These are phyloP conservation scores for Candida lessepsii DNA, from an alignment of 805 yeast species.

Conservation along the genomic window DNA sequence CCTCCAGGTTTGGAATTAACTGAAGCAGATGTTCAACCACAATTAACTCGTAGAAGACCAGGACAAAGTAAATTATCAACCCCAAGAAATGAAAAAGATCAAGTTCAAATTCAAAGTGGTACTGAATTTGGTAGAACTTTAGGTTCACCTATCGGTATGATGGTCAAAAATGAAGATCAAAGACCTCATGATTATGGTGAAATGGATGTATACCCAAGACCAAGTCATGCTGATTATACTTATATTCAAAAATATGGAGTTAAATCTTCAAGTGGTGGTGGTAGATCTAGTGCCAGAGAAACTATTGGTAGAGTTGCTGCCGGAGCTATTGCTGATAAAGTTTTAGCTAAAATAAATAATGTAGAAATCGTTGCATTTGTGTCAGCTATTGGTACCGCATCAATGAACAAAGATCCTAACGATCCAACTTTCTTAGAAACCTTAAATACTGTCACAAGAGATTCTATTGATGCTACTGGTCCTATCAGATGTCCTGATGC, in stretches of 20 bases:
- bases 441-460: slow-evolving; percentile 78
- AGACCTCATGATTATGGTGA: slow-evolving; percentile 95
- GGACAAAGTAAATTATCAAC: slow-evolving; percentile 92
- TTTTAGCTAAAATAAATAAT: slow-evolving; percentile 67
- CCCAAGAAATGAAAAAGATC: slow-evolving; percentile 94
- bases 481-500: slow-evolving; percentile 94
- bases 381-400: slow-evolving; percentile 80
- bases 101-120: slow-evolving; percentile 91
- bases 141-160: slow-evolving; percentile 95
- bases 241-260: slow-evolving; percentile 86
- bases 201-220: slow-evolving; percentile 94
- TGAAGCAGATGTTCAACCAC: slow-evolving; percentile 92
- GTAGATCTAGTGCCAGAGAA: slow-evolving; percentile 95
- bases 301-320: slow-evolving; percentile 99
- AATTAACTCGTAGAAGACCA: slow-evolving; percentile 94
- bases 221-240: slow-evolving; percentile 97
- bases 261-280: slow-evolving; percentile 96
- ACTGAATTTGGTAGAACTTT: slow-evolving; percentile 86
- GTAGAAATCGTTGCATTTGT: slow-evolving; percentile 97
- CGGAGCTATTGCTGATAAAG: slow-evolving; percentile 96
- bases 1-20: slow-evolving; percentile 90
- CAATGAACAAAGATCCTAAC: slow-evolving; percentile 72
- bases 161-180: slow-evolving; percentile 91
- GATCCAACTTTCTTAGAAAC: slow-evolving; percentile 63
- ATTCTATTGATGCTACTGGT: slow-evolving; percentile 79